Conservation (phyloP, 176 grass and related monocot genomes). For the Aechmea fasciata region DNA sequence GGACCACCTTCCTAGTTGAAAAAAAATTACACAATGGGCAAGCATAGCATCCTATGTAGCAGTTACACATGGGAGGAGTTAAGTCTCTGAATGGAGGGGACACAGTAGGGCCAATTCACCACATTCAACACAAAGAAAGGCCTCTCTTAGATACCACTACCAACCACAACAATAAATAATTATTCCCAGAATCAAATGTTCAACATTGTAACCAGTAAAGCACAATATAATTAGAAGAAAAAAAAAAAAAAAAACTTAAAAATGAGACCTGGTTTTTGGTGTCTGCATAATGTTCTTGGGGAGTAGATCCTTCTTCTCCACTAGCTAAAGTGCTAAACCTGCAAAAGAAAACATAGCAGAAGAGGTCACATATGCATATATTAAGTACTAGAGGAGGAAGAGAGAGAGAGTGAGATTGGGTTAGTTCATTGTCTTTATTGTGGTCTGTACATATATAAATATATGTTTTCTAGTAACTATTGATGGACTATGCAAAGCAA, state of each 20-base stretch:
- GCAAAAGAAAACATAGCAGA: slow-evolving; percentile 21
- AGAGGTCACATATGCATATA: slow-evolving; percentile 1
- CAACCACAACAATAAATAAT: slow-evolving; percentile 1
- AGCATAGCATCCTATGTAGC: not conserved
- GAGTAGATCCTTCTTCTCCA: slow-evolving; percentile 24
- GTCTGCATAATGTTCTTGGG: slow-evolving; percentile 58
- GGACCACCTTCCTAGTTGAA: not conserved
- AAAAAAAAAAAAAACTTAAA: not conserved
- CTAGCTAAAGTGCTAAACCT: slow-evolving; percentile 16
- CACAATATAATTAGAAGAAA: not conserved
- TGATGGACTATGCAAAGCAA: slow-evolving; percentile 3
- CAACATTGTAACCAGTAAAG: slow-evolving; percentile 14
- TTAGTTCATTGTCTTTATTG: slow-evolving; percentile 2
- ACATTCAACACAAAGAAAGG: slow-evolving; percentile 30
- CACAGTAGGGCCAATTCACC: slow-evolving; percentile 7
- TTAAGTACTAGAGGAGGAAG: not conserved
- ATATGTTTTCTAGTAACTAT: not conserved
- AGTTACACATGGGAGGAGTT: not conserved
- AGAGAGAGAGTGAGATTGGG: not conserved
- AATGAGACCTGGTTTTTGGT: slow-evolving; percentile 54
- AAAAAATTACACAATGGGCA: not conserved
- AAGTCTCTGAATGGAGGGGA: slow-evolving; percentile 8
- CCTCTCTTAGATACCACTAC: slow-evolving; percentile 30
- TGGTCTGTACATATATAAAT: not conserved
- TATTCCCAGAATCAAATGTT: slow-evolving; percentile 2